These are phyloP conservation scores for Volvariella surrecta DNA, from an alignment of 1,284 basidiomycete genomes.

Conservation along the genomic window DNA sequence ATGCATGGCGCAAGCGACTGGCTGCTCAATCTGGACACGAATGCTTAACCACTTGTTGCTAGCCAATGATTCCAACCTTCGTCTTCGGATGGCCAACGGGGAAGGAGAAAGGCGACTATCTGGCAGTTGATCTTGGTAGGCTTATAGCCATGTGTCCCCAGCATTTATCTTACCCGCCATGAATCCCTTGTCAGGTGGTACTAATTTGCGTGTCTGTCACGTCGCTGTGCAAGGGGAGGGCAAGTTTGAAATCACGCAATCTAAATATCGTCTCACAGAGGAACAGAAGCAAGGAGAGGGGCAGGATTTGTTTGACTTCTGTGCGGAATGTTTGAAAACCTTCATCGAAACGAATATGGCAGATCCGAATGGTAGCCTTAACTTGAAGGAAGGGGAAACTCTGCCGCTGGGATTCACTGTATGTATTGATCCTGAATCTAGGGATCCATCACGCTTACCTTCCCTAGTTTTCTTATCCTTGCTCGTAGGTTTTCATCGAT, in stretches of 20 bases:
- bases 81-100: slow-evolving; percentile 97
- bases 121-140: slow-evolving; percentile 90
- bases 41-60: not conserved
- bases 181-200: slow-evolving; percentile 53
- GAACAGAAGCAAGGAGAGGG: slow-evolving; percentile 99
- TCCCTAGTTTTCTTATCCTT: slow-evolving; percentile 85
- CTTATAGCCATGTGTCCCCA: not conserved
- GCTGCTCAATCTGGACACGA: no score
- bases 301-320: slow-evolving; percentile 93
- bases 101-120: slow-evolving; percentile 82
- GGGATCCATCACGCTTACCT: slow-evolving; percentile 5
- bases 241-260: slow-evolving; percentile 96
- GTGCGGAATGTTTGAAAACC: slow-evolving; percentile 86
- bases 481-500: slow-evolving; percentile 47
- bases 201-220: slow-evolving; percentile 96
- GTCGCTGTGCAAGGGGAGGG: slow-evolving; percentile 88
- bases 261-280: slow-evolving; percentile 94
- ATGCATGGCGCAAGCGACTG: no score
- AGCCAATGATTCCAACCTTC: slow-evolving; percentile 95
- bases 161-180: not conserved
- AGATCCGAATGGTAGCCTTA: slow-evolving; percentile 42
- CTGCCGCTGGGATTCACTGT: slow-evolving; percentile 93
- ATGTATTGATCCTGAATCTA: slow-evolving; percentile 21
- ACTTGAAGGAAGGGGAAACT: slow-evolving; percentile 60
- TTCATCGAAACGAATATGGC: slow-evolving; percentile 80